A percentile compares a stretch with the other conserved stretches of the same genome.
These are phyloP conservation scores for Backusella tarrabulga DNA, from an alignment of 192 early-diverging fungal genomes.

Conservation along the genomic window DNA sequence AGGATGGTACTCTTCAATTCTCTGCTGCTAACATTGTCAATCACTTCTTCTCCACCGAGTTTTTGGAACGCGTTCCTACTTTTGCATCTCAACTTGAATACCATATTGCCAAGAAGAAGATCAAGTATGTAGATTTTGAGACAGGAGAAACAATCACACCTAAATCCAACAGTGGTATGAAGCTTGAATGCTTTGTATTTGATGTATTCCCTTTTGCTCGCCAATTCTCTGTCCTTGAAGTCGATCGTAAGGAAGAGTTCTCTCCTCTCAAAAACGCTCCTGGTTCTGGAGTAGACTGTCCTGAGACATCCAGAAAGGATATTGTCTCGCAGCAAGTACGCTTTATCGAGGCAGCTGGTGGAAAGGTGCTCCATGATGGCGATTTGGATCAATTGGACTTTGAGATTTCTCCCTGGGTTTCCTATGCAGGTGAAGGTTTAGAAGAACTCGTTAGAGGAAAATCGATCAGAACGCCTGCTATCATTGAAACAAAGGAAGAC, in stretches of 20 bases:
- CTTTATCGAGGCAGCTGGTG: slow-evolving; percentile 85
- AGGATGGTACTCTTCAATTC: too few species aligned
- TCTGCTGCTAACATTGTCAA: slow-evolving; percentile 95
- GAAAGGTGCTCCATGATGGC: slow-evolving; percentile 50
- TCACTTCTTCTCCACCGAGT: slow-evolving; percentile 95
- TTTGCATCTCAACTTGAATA: slow-evolving; percentile 88
- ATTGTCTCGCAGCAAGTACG: slow-evolving; percentile 86
- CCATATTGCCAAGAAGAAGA: slow-evolving; percentile 98
- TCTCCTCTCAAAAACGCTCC: slow-evolving; percentile 98
- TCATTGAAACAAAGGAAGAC: slow-evolving; percentile 42
- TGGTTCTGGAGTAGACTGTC: slow-evolving; percentile 81
- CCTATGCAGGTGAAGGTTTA: slow-evolving; percentile 93
- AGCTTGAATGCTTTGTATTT: slow-evolving; percentile 99
- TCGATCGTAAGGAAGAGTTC: slow-evolving; percentile 92
- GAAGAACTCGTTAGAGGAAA: slow-evolving; percentile 67
- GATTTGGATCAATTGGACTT: slow-evolving; percentile 48
- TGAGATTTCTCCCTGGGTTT: slow-evolving; percentile 89
- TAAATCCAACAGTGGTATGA: slow-evolving; percentile 90
- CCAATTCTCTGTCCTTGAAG: slow-evolving; percentile 89
- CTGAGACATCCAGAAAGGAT: slow-evolving; percentile 90
- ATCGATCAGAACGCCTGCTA: slow-evolving; percentile 58
- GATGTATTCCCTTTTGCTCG: slow-evolving; percentile 95
- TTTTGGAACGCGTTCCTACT: slow-evolving; percentile 81
- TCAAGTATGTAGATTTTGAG: slow-evolving; percentile 82
- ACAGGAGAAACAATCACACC: slow-evolving; percentile 73